Conservation (phyloP, 768 basidiomycete species). For the Serendipita sp. region DNA sequence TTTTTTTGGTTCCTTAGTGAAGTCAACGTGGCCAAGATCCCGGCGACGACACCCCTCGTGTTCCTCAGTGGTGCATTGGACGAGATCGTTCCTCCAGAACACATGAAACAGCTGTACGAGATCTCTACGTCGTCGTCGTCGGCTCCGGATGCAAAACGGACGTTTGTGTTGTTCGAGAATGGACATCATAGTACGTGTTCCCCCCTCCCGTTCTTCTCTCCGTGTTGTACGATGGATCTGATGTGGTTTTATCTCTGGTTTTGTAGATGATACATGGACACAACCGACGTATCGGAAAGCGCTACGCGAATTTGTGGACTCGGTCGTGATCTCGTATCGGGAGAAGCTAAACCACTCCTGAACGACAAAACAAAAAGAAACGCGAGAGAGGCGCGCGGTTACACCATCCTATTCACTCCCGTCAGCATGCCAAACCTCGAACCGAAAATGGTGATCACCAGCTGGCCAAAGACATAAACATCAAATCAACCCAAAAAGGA, state of each 20-base stretch:
- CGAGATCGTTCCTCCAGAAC: conserved; percentile 26
- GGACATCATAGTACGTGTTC: conserved; percentile 22
- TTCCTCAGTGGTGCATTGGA: conserved; percentile 27
- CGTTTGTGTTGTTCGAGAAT: conserved; percentile 21
- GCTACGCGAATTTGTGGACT: conserved; percentile 19
- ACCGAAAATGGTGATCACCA: no score
- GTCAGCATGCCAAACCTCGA: no score
- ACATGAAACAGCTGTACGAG: conserved; percentile 23
- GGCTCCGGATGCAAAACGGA: conserved; percentile 12
- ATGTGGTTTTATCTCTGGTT: no score
- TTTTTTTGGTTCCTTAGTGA: conserved; percentile 19
- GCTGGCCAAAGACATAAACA: no score
- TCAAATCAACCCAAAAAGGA: no score
- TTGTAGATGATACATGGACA: conserved; percentile 24
- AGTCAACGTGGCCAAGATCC: conserved; percentile 19
- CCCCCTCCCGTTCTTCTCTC: neutral
- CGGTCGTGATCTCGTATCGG: neutral
- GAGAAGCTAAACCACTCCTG: neutral
- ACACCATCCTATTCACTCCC: no score
- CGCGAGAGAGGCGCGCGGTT: no score
- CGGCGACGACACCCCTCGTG: conserved; percentile 23
- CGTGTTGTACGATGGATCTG: no score
- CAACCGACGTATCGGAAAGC: conserved; percentile 24
- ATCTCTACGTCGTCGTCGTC: conserved; percentile 10
- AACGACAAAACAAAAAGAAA: neutral